These are phyloP conservation scores for Lasiosphaeris hirsuta DNA, from an alignment of 495 filamentous ascomycete species.

Conservation along the genomic window DNA sequence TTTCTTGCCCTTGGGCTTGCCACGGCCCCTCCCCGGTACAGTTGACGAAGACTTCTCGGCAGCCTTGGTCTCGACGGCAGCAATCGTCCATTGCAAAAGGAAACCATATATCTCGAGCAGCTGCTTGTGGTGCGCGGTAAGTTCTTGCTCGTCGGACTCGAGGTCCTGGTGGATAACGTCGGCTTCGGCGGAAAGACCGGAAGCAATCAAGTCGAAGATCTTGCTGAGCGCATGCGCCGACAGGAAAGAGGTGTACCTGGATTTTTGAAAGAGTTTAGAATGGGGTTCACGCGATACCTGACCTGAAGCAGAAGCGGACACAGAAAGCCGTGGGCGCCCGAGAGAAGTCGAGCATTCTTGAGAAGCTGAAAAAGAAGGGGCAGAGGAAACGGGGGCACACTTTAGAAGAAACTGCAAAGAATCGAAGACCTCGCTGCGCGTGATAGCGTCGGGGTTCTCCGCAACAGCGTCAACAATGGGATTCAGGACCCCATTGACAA, in stretches of 20 bases:
- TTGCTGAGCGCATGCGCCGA: constrained; percentile 83
- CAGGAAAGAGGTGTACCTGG: constrained; percentile 78
- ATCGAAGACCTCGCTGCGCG: constrained; percentile 74
- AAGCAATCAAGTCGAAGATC: constrained; percentile 87
- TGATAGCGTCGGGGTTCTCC: constrained; percentile 83
- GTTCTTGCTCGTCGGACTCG: constrained; percentile 87
- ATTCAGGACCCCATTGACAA: constrained; percentile 84
- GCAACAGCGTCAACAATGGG: constrained; percentile 92
- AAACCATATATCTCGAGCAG: constrained; percentile 94
- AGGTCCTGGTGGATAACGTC: constrained; percentile 82
- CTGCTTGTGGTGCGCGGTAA: constrained; percentile 78
- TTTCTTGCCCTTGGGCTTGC: constrained; percentile 69
- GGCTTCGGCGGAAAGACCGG: constrained; percentile 88
- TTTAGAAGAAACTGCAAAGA: constrained; percentile 94
- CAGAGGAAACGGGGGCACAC: constrained; percentile 69
- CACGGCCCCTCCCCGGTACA: constrained; percentile 64
- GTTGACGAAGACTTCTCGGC: constrained; percentile 79
- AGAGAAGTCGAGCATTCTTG: constrained; percentile 11
- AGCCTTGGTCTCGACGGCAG: constrained; percentile 87
- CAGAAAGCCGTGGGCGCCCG: constrained; percentile 9
- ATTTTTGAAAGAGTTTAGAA: constrained; percentile 65
- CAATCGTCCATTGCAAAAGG: constrained; percentile 89
- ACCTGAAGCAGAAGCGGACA: constrained; percentile 1
- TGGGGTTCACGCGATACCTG: constrained; percentile 26
- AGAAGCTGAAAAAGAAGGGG: constrained; percentile 2